Base-by-base conservation (phyloP, 1,139 yeast species). In the Debaryomyces udenii region DNA sequence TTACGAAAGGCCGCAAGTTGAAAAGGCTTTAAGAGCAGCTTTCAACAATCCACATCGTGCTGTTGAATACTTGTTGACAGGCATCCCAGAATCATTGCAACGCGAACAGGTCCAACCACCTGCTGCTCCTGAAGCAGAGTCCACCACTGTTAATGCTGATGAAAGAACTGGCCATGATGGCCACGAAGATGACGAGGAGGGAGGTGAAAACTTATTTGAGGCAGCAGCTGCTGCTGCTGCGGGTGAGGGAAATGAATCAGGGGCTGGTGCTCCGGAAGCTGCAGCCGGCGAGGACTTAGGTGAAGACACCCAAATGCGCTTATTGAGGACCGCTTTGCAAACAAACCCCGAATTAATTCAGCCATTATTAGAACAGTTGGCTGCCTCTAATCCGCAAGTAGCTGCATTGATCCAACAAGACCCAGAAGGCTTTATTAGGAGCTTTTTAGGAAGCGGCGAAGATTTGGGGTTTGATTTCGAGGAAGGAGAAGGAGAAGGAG, bases 41-140 rank as follows among this genome's bases (percentile, higher is more conserved):
- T 93, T 83, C 68, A 93, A 93, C 66, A 91, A 93, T 66, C 99
- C 99, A 18, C 98, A 93, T 59, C 83, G 99, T 57, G 99, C 99
- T 0, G 98, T 91, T 5, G 99, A 94, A 61, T 91, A 93, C 62
- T 74, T 93, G 44, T 70, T 93, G 53, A 88, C 91, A 32, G 98
- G 98, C 4, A 81, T 93, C 40, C 98, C 98, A 28, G 93, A 86
- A 52, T 64, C 76, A 38, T 67, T 75, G 49, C 75, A 69, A 55
- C 58, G 61, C 11, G 63, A 62, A 29, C 54, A 55, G 39, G 38
- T 41, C 4, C 42, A 36, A n/a, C 46, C 55, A 13, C 58, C 56
- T 32, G 51, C 56, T 6, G 56, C 62, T 14, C 50, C 65, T 17
- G 52, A 64, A 13, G 51, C 62, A 17, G 43, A 58, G 17, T 47